Evolutionary conservation across 495 filamentous ascomycete species (phyloP).

Genomic region (Physcia stellaris): DNA sequence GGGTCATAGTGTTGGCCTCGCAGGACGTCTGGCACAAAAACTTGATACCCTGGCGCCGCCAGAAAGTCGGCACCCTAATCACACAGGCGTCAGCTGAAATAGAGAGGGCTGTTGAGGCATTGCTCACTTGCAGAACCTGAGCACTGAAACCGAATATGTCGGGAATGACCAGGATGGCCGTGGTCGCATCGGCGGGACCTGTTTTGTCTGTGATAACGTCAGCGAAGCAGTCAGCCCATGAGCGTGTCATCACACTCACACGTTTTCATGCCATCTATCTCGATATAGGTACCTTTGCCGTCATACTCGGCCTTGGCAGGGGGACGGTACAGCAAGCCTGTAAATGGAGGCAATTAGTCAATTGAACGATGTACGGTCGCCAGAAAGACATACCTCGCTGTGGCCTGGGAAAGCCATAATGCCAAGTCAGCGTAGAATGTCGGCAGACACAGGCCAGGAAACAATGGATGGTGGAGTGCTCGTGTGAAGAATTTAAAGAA

Average conservation of each 20-base stretch:
- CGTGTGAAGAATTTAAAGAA: too few relatives aligned
- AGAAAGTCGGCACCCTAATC: slow-evolving; percentile 46
- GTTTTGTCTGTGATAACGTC: slow-evolving; percentile 29
- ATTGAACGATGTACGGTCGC: not conserved
- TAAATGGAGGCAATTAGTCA: not conserved
- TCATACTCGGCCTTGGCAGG: slow-evolving; percentile 42
- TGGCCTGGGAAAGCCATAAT: slow-evolving; percentile 11
- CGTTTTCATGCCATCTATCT: slow-evolving; percentile 45
- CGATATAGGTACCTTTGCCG: slow-evolving; percentile 47
- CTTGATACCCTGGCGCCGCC: slow-evolving; percentile 34
- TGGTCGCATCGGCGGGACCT: slow-evolving; percentile 34
- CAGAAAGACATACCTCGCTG: slow-evolving; percentile 7
- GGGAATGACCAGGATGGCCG: slow-evolving; percentile 40
- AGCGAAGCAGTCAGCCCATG: not conserved
- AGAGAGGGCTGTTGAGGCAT: too few relatives aligned
- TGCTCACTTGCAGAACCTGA: slow-evolving; percentile 41
- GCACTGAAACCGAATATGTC: slow-evolving; percentile 45
- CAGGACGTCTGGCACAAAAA: slow-evolving; percentile 46
- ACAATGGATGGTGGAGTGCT: too few relatives aligned
- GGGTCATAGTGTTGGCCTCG: slow-evolving; percentile 32
- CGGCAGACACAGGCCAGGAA: too few relatives aligned
- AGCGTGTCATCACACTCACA: slow-evolving; percentile 28
- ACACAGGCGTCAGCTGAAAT: too few relatives aligned
- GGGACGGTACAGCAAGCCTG: slow-evolving; percentile 36
- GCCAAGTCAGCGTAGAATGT: too few relatives aligned